phyloP scores from a whole-genome alignment of 192 early-diverging fungal genomes.

The Backusella circina region DNA sequence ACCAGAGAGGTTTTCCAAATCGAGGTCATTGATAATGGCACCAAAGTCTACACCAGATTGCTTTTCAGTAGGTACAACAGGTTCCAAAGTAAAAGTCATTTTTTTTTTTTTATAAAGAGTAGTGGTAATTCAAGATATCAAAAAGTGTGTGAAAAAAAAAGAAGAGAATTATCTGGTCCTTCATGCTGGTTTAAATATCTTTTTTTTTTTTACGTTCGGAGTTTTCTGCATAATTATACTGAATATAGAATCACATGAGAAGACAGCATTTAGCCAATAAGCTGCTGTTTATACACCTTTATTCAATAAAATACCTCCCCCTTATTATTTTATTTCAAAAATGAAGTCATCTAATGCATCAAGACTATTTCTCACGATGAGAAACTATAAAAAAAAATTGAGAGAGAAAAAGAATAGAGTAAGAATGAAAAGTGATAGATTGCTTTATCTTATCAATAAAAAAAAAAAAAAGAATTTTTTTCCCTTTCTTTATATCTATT shows the following conservation, averaged over 20 bases:
- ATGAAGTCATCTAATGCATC: neutral
- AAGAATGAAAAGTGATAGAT: neutral
- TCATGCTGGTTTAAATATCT: neutral
- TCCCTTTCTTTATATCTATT: neutral
- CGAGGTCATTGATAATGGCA: constrained; percentile 15
- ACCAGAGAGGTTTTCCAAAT: constrained; percentile 31
- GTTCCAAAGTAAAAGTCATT: constrained; percentile 27
- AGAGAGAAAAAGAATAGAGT: neutral
- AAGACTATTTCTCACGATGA: neutral
- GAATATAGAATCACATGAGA: constrained; percentile 3
- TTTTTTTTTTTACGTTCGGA: neutral
- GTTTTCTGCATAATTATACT: constrained; percentile 1
- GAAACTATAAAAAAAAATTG: neutral
- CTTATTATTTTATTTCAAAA: neutral
- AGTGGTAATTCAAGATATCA: neutral
- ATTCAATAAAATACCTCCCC: neutral
- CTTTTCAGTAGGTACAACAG: constrained; percentile 11
- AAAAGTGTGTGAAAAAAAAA: neutral
- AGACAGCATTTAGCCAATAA: neutral
- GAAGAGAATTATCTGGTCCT: neutral
- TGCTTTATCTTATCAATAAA: neutral
- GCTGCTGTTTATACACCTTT: neutral
- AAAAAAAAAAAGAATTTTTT: neutral
- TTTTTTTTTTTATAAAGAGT: neutral
- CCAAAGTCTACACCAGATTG: constrained; percentile 36